Conservation (phyloP, 2,329 filamentous ascomycete species). For the Fusarium paranaense region DNA sequence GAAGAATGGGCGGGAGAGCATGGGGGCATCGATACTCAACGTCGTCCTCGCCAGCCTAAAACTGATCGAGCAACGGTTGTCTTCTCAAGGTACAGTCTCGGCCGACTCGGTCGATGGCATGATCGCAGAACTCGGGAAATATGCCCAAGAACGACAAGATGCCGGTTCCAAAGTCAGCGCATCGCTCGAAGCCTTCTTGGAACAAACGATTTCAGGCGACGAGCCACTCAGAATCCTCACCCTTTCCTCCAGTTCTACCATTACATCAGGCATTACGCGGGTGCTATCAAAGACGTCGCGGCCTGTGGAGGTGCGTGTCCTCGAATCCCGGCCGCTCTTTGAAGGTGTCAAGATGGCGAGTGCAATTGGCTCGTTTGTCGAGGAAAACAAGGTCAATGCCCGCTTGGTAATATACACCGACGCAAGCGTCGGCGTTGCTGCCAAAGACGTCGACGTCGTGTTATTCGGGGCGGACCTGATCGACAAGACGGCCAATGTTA, state of each 20-base stretch:
- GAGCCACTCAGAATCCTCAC: slow-evolving; percentile 64
- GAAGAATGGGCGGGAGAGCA: slow-evolving; percentile 74
- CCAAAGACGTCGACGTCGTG: slow-evolving; percentile 64
- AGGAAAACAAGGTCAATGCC: slow-evolving; percentile 44
- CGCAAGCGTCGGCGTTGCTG: slow-evolving; percentile 67
- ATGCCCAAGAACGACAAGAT: slow-evolving; percentile 35
- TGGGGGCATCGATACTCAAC: slow-evolving; percentile 70
- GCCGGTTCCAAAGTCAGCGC: slow-evolving; percentile 48
- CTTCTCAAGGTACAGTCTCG: slow-evolving; percentile 4
- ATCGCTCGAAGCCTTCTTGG: slow-evolving; percentile 52
- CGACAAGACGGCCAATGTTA: slow-evolving; percentile 66
- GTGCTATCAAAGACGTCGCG: slow-evolving; percentile 50
- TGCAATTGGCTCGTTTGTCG: slow-evolving; percentile 56
- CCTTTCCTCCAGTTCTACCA: slow-evolving; percentile 72
- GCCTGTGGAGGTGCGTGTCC: slow-evolving; percentile 65
- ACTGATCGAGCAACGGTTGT: slow-evolving; percentile 50
- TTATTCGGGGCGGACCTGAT: slow-evolving; percentile 75
- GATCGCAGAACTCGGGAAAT: slow-evolving; percentile 29
- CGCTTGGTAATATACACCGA: slow-evolving; percentile 67
- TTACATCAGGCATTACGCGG: slow-evolving; percentile 60
- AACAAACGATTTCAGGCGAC: slow-evolving; percentile 31
- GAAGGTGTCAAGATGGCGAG: slow-evolving; percentile 71
- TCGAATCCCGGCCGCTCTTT: slow-evolving; percentile 75
- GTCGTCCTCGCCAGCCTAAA: slow-evolving; percentile 60
- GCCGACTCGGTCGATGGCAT: slow-evolving; percentile 26